Evolutionary conservation across 83 land plant genomes (phyloP).

Genomic region (Diphasiastrum complanatum): DNA sequence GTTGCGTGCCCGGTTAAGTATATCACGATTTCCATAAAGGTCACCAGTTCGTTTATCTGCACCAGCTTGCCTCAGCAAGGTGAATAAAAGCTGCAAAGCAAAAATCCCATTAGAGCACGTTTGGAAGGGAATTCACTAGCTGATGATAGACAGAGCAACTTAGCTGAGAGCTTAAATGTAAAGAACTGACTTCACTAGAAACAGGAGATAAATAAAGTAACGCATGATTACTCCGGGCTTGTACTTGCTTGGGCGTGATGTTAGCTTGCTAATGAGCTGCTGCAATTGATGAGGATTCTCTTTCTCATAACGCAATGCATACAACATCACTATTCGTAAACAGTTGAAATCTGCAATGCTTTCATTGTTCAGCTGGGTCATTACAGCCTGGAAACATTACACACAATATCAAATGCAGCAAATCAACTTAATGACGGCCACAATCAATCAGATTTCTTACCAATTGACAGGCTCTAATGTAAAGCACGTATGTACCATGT

Average conservation of each 20-base stretch:
- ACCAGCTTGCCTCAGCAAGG: conserved; percentile 87
- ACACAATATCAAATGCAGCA: background rate
- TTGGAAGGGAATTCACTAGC: background rate
- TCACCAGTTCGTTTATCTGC: conserved; percentile 91
- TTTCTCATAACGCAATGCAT: conserved; percentile 94
- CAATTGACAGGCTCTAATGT: background rate
- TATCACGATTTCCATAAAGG: conserved; percentile 81
- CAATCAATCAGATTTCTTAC: background rate
- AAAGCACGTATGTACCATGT: no score
- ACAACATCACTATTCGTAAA: conserved; percentile 75
- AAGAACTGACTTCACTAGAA: background rate
- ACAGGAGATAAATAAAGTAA: background rate
- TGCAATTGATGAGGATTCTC: conserved; percentile 88
- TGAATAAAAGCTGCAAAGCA: conserved; percentile 70
- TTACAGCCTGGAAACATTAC: conserved; percentile 64
- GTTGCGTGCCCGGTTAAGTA: conserved; percentile 84
- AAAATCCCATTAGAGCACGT: background rate
- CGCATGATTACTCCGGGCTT: conserved; percentile 64
- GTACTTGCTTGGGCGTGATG: conserved; percentile 68
- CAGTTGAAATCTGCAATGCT: conserved; percentile 65
- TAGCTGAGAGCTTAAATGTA: background rate
- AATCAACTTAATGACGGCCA: background rate
- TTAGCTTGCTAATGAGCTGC: conserved; percentile 76
- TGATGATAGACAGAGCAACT: background rate
- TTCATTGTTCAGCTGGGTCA: conserved; percentile 67